Conservation (phyloP, 2,329 filamentous ascomycete genomes). For the Phaeosphaeria sp. region DNA sequence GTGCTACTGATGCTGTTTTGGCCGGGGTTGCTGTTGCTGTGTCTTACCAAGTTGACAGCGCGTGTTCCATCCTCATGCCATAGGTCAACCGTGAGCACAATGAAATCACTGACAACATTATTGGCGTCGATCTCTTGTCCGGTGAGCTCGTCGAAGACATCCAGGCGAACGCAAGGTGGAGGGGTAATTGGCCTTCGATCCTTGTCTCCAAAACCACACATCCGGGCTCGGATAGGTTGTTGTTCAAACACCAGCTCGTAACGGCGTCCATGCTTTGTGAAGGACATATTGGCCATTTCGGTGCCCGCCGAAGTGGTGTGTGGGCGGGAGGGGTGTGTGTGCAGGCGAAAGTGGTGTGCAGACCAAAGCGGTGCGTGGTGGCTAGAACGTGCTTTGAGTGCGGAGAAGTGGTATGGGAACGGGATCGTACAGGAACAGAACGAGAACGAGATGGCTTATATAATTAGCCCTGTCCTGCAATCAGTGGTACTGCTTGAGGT, state of each 20-base stretch:
- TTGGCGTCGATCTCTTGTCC: conserved; percentile 83
- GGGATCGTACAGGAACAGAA: neutral
- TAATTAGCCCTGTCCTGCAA: neutral
- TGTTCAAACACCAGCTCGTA: conserved; percentile 79
- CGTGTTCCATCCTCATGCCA: conserved; percentile 66
- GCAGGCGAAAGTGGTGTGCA: neutral
- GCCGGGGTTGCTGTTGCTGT: conserved; percentile 66
- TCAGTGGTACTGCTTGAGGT: neutral
- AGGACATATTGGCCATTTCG: neutral
- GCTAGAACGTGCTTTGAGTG: neutral
- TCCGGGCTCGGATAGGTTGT: conserved; percentile 89
- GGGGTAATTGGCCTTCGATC: conserved; percentile 96
- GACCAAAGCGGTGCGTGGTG: neutral
- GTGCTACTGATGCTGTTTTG: conserved; percentile 72
- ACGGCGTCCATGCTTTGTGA: neutral
- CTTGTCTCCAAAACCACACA: conserved; percentile 99
- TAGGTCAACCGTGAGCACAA: conserved; percentile 72
- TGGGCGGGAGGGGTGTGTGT: too few relatives aligned
- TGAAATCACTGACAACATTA: conserved; percentile 72
- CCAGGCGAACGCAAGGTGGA: conserved; percentile 85
- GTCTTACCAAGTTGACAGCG: conserved; percentile 73
- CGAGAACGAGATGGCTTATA: neutral
- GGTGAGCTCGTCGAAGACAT: conserved; percentile 76
- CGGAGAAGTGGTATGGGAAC: neutral
- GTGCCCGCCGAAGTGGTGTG: neutral